Base-by-base conservation (phyloP, 768 basidiomycete genomes). In the Cubamyces lactineus region DNA sequence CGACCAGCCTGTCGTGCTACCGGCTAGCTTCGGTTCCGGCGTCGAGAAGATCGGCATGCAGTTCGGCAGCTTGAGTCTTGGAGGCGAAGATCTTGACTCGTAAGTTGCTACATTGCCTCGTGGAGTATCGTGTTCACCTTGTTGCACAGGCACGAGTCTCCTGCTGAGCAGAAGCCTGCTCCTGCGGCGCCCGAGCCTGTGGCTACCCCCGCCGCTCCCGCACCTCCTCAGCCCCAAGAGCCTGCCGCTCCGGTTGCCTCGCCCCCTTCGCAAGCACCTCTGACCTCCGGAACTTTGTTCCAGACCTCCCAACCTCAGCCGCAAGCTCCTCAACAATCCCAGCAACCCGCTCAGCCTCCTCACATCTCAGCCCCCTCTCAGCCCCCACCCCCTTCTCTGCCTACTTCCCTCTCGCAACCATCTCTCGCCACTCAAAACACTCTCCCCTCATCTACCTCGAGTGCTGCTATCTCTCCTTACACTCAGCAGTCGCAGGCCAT, bases 11-110 rank as follows among this genome's bases (percentile, higher is more conserved):
- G 92, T 94, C 17, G 87, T 93, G 58, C 86, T 93, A 84, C 91
- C 92, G 1, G 77, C 76, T 46, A 84, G 82, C 53, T 88, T 88
- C 72, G 82, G 84, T 30, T 69, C 82, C 38, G 80, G 80, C 17
- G 71, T 89, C 23, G 91, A 92, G 70, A 92, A 91, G 71, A 78
- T 94, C 53, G 92, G 92, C 51, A 92, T 94, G 92, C 91, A 93
- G 69, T 94, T 94, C 70, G 92, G 92, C 53, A 93, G 91, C 72
- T 75, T 94, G 67, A 89, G 85, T 72, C 80, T 94, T 39, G 85
- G 85, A 38, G 89, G 86, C 7, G 90, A 92, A 62, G 75, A 78
- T 53, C 62, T 85, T 34, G 87, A 86, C 42, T 67, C 80, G 87
- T 88, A 71, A 72, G 85, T 79, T 21, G 21, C 39, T 38, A 34